Evolutionary conservation across 1,284 basidiomycete species (phyloP).

Genomic region (Ustilago hordei): DNA sequence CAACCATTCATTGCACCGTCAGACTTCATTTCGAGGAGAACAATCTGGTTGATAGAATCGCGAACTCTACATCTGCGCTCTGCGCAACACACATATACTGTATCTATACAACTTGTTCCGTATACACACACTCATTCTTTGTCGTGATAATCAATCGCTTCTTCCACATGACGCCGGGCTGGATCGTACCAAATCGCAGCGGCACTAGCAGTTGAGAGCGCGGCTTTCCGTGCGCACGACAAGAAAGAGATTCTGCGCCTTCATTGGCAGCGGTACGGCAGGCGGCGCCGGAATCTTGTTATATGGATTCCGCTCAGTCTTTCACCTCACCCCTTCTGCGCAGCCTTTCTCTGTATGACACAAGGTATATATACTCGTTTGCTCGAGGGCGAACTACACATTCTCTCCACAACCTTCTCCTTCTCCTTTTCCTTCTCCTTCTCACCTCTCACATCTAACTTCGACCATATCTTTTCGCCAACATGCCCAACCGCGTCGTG

Average conservation of each 20-base stretch:
- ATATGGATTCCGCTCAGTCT: not conserved
- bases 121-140: not conserved
- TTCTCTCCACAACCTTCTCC: no score
- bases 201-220: not conserved
- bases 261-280: not conserved
- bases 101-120: not conserved
- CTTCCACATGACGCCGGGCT: not conserved
- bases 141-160: not conserved
- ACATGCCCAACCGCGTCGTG: no score
- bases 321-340: not conserved
- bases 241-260: not conserved
- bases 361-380: no score
- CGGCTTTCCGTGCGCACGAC: not conserved
- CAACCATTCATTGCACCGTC: not conserved
- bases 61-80: not conserved
- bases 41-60: not conserved
- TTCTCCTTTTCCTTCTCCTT: no score
- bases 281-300: not conserved
- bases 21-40: not conserved
- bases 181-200: not conserved
- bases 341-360: not conserved
- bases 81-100: not conserved
- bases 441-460: no score
- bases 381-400: no score
- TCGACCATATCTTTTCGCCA: no score